phyloP scores from a whole-genome alignment of 805 yeast genomes.

The Candida methanosorbosa region DNA sequence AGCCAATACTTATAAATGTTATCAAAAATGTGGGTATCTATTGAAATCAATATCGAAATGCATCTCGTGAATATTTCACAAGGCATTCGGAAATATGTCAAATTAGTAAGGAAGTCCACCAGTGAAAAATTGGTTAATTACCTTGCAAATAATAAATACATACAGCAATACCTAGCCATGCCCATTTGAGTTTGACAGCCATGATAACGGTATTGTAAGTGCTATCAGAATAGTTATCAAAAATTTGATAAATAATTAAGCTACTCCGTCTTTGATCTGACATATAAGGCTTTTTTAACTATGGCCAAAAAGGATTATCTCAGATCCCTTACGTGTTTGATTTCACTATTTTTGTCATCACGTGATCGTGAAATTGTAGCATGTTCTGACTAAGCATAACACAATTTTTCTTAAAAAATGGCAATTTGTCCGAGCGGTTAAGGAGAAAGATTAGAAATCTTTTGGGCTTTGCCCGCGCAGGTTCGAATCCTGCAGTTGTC shows the following conservation, averaged over 20 bases:
- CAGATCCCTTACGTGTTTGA: too few relatives aligned
- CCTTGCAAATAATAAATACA: constrained; percentile 13
- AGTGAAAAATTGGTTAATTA: too few relatives aligned
- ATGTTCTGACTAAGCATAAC: too few relatives aligned
- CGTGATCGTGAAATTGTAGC: too few relatives aligned
- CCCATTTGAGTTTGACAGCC: constrained; percentile 32
- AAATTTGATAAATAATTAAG: too few relatives aligned
- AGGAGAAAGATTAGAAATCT: constrained; percentile 52
- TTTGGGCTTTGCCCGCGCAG: constrained; percentile 58
- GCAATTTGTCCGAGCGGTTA: constrained; percentile 52
- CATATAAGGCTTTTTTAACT: too few relatives aligned
- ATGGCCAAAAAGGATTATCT: too few relatives aligned
- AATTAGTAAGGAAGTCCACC: too few relatives aligned
- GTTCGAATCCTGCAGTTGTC: constrained; percentile 56
- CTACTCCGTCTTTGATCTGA: too few relatives aligned
- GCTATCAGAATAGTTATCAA: too few relatives aligned
- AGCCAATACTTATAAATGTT: constrained; percentile 48
- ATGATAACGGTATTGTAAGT: constrained; percentile 2
- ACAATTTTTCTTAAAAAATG: constrained; percentile 7
- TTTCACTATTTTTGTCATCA: too few relatives aligned
- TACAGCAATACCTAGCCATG: constrained; percentile 36
- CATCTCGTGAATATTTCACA: constrained; percentile 1
- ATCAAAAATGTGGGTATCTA: constrained; percentile 63
- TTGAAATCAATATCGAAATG: too few relatives aligned
- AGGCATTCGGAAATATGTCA: not conserved